These are phyloP conservation scores for Trichoderma brevicompactum DNA, from an alignment of 2,329 filamentous ascomycete species.

Conservation along the genomic window DNA sequence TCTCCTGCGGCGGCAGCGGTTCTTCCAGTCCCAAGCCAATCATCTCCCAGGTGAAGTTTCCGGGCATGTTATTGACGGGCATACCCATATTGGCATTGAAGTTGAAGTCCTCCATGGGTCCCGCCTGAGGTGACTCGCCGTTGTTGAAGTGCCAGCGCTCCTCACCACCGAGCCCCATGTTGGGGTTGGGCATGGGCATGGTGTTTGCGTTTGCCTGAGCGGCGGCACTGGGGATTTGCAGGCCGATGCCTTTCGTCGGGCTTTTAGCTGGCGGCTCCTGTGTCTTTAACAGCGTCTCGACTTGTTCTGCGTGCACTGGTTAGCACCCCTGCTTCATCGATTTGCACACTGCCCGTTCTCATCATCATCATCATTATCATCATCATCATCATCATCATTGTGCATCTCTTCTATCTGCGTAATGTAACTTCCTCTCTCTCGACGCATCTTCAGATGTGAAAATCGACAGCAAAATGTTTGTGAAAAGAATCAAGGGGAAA, in stretches of 20 bases:
- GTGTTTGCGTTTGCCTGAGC: conserved; percentile 39
- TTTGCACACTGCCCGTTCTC: not conserved
- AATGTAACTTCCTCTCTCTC: not conserved
- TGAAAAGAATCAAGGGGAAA: not conserved
- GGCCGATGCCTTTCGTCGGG: conserved; percentile 41
- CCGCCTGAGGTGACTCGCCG: conserved; percentile 56
- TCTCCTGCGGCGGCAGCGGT: conserved; percentile 61
- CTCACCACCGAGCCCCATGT: conserved; percentile 52
- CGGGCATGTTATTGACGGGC: conserved; percentile 55
- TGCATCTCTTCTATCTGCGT: not conserved
- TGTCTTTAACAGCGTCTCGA: conserved; percentile 86
- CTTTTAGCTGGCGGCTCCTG: conserved; percentile 53
- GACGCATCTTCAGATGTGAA: not conserved
- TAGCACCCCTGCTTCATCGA: conserved; percentile 10
- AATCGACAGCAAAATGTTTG: not conserved
- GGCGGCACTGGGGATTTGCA: conserved; percentile 35
- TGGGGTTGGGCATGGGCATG: conserved; percentile 48
- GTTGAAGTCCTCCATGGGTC: conserved; percentile 60
- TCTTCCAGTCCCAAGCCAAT: conserved; percentile 64
- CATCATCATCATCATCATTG: conserved; percentile 4
- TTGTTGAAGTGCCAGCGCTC: conserved; percentile 62
- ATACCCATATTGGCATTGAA: conserved; percentile 57
- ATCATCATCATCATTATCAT: not conserved
- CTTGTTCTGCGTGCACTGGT: conserved; percentile 70
- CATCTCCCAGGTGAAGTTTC: conserved; percentile 79